Evolutionary conservation across 2,329 filamentous ascomycete species (phyloP).

Genomic region (Macrophomina pseudophaseolina): DNA sequence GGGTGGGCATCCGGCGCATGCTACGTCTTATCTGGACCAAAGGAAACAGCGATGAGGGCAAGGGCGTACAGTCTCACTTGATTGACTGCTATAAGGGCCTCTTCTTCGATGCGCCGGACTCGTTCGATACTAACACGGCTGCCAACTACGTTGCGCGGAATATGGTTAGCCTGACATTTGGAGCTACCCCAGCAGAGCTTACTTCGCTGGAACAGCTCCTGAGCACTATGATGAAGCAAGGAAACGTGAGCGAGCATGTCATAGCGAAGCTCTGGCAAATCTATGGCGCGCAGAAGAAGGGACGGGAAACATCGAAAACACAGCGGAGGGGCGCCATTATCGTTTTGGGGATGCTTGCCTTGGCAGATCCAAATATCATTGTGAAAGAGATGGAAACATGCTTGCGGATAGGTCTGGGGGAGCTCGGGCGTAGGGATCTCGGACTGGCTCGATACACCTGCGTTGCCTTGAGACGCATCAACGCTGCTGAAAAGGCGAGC

Average conservation of each 20-base stretch:
- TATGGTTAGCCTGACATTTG: slow-evolving; percentile 98
- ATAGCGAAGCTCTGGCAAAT: slow-evolving; percentile 96
- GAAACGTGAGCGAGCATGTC: slow-evolving; percentile 82
- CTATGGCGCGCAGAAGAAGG: slow-evolving; percentile 86
- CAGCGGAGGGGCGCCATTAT: slow-evolving; percentile 95
- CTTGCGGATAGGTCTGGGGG: slow-evolving; percentile 84
- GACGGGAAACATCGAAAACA: slow-evolving; percentile 79
- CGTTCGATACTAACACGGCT: slow-evolving; percentile 84
- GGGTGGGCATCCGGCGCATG: slow-evolving; percentile 92
- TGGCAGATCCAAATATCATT: slow-evolving; percentile 90
- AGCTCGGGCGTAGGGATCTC: slow-evolving; percentile 79
- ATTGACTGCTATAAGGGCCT: slow-evolving; percentile 96
- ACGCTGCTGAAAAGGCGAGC: slow-evolving; percentile 78
- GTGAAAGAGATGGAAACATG: slow-evolving; percentile 95
- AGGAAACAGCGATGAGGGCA: slow-evolving; percentile 98
- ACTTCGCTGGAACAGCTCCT: slow-evolving; percentile 94
- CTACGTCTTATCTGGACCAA: slow-evolving; percentile 98
- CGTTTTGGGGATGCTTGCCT: slow-evolving; percentile 92
- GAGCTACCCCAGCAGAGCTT: slow-evolving; percentile 89
- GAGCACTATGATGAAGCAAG: slow-evolving; percentile 96
- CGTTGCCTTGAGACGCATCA: slow-evolving; percentile 88
- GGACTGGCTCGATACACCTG: slow-evolving; percentile 94
- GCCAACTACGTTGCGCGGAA: slow-evolving; percentile 96
- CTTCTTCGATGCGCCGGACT: slow-evolving; percentile 93
- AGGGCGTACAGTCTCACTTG: slow-evolving; percentile 93